Conservation (phyloP, 306 rosid species). For the Gleditsia sinensis region DNA sequence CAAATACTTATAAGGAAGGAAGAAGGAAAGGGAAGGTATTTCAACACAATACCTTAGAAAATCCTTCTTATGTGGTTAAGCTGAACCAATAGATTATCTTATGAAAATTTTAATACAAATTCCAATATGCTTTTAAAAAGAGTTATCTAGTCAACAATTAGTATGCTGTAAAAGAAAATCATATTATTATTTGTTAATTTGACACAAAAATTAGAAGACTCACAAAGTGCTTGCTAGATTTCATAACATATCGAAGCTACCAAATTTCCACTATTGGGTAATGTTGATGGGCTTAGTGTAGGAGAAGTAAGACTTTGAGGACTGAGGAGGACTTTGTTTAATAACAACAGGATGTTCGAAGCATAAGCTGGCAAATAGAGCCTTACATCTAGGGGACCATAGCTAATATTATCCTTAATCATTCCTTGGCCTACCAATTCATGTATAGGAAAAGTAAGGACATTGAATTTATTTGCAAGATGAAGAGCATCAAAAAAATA, state of each 20-base stretch:
- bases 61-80: constrained; percentile 45
- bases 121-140: background rate
- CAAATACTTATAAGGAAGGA: too few species aligned
- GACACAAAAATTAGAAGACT: constrained; percentile 33
- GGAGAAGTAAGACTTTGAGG: constrained; percentile 68
- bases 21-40: background rate
- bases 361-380: constrained; percentile 68
- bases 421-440: constrained; percentile 63
- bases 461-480: constrained; percentile 61
- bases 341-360: constrained; percentile 52
- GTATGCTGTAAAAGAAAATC: background rate
- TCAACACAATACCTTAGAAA: constrained; percentile 42
- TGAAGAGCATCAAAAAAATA: constrained; percentile 68
- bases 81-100: background rate
- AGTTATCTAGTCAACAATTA: background rate
- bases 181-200: background rate
- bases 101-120: background rate
- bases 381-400: constrained; percentile 72
- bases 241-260: constrained; percentile 72
- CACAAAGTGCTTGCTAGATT: constrained; percentile 68
- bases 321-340: constrained; percentile 54
- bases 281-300: constrained; percentile 65
- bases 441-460: constrained; percentile 67
- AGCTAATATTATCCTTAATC: constrained; percentile 57
- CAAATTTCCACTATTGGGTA: constrained; percentile 60